Evolutionary conservation across 2,329 filamentous ascomycete genomes (phyloP).

Genomic region (Pyricularia pennisetigena): DNA sequence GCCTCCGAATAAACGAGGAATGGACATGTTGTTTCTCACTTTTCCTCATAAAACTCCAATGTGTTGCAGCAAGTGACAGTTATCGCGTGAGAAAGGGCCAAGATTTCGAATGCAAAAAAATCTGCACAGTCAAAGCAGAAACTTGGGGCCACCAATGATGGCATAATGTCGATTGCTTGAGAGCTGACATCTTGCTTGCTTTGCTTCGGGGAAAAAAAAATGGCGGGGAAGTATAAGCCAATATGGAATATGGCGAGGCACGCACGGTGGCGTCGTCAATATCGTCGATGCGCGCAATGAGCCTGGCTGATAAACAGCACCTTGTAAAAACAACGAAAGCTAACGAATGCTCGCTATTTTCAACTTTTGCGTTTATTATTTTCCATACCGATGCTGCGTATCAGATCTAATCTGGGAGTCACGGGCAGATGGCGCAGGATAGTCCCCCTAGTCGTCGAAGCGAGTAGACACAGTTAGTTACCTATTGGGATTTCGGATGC

Average conservation of each 20-base stretch:
- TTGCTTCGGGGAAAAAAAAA: not conserved
- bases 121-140: not conserved
- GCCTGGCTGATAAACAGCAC: too few relatives aligned
- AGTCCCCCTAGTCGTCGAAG: too few relatives aligned
- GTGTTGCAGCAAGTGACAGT: not conserved
- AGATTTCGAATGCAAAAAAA: not conserved
- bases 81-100: not conserved
- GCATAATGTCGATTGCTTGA: not conserved
- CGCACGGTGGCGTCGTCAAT: not conserved
- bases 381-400: too few relatives aligned
- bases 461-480: too few relatives aligned
- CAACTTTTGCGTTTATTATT: too few relatives aligned
- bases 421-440: too few relatives aligned
- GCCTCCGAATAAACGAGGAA: not conserved
- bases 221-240: not conserved
- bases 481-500: too few relatives aligned
- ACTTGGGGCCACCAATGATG: not conserved
- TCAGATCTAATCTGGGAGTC: not conserved
- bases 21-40: not conserved
- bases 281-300: not conserved
- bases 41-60: not conserved
- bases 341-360: too few relatives aligned
- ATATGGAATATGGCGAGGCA: not conserved
- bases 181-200: not conserved
- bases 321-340: too few relatives aligned